Base-by-base conservation (phyloP, 768 basidiomycete species). In the Daedaleopsis nitida region DNA sequence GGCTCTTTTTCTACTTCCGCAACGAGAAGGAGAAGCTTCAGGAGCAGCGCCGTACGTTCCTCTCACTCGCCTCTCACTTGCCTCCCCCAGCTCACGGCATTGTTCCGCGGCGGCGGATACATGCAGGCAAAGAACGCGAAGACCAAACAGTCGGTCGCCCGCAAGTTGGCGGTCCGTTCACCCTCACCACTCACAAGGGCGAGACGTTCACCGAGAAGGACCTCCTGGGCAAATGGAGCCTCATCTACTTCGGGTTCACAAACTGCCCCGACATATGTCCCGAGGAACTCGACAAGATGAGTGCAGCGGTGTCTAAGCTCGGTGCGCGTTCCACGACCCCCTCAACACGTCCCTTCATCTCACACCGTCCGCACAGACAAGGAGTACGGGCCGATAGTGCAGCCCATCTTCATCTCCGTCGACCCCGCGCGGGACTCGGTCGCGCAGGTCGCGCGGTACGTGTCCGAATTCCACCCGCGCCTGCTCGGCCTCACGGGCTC, bases 211-310 rank as follows among this genome's bases (percentile, higher is more conserved):
- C 94, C 1, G 89, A 98, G 48, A 76, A 90, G 57, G 84, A 96
- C 69, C 77, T 98, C 49, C 74, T 90, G 24, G 96, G 95, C 38
- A 91, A 92, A 77, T 98, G 93, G 93, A 90, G 82, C n/a, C 76
- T 93, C 60, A 82, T 92, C 49, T 93, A 98, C 78, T 99, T 99
- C 75, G 97, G 97, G n/a, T 99, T 98, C 79, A 96, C 96, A 34
- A 96, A 99, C 75, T 99, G 97, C 75, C 96, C 97, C 7, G 97
- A 99, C 75, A 98, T 99, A 56, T 99, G 97, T 71, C 97, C 97
- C 1, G 92, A 96, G 57, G 96, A 98, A 76, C 81, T 99, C 32
- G 97, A 99, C 79, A 98, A 98, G 79, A 86, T 98, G 78, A 86
- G 90, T 13, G 80, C 76, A 0, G 87, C 95, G 17, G 80, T 98